Base-by-base conservation (phyloP, 768 basidiomycete genomes). In the Mycena floridula region DNA sequence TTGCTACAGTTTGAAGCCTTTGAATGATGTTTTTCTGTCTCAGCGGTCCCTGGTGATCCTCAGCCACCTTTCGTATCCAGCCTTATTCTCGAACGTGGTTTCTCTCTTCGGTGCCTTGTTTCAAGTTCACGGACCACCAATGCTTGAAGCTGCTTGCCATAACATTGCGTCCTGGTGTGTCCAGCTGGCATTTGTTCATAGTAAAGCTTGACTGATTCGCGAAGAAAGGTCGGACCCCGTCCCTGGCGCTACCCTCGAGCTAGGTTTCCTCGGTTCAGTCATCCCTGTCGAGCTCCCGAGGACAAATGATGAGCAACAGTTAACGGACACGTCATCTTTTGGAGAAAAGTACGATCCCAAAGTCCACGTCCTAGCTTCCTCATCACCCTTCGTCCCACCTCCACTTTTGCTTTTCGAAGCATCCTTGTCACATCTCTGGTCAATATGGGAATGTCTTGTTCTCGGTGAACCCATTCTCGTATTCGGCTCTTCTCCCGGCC, bases 381-480 rank as follows among this genome's bases (percentile, higher is more conserved):
- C 80, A 3, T 66, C 79, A 7, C 75, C 83, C 0, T 69, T 80
- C 20, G 51, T 69, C 27, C 81, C 79, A 20, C 76, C 78, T 12
- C 80, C 81, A 12, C 53, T 84, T 42, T 59, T 69, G 8, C 68
- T 81, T 6, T 82, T 87, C 48, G 82, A 85, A 54, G 77, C 82
- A 1, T 74, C 76, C 13, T 52, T 86, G 22, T 59, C 81, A 3
- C 76, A 86, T 51, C 59, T 88, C 21, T 89, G 85, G 87, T 85
- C 88, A 4, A 73, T 85, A 43, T 99, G 95, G 95, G 95, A 99
- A 62, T 93, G 93, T 44, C 67, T 97, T 1, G 73, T 97, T 0
- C 72, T 97, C 8, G 89, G 85, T 49, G 94, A 99, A 58, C 91
- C 95, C 0, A 74, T 99, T 6, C 65, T 98, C 16, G 71, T 98